Evolutionary conservation across 345 rosid genomes (phyloP), one percentile per base, ranked within the genome.

Genomic region (Euphorbia peplus): DNA sequence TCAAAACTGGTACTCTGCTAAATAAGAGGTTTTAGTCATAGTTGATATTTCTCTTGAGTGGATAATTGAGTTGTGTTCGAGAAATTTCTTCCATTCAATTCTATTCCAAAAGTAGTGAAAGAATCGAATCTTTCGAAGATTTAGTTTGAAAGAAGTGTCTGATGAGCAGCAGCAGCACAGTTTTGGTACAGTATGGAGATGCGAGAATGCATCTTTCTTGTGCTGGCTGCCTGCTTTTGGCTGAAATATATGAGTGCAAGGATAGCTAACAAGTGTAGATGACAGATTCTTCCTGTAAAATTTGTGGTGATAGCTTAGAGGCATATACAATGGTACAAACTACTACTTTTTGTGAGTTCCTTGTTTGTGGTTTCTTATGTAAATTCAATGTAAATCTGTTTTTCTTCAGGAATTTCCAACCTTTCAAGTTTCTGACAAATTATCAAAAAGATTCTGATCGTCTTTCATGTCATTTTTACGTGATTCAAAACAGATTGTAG

Each of bases 1-100:
- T 32, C 85, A 80, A 70, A 89, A 86, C 75, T 91, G 97, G 99
- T 93, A 93, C 68, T 78, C 91, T 52, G 96, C 93, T 24, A 93
- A 93, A 72, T 93, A 90, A 81, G 57, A 57, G 60, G n/a, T 74
- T 58, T 47, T 16, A 70, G 66, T 63, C 47, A 11, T 9, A 0
- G 6, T 32, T 32, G 47, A 22, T 16, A 9, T 51, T 61, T 55
- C 24, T 59, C 26, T 22, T 55, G 19, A 71, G 29, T 57, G 19
- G 66, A 24, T 37, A 11, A 58, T 46, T 65, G 42, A 65, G 60
- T 48, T 37, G 8, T 48, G 29, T 64, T 54, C 18, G 7, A n/a
- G 62, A 8, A 22, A 4, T 3, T 0, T 21, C 54, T 14, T n/a
- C 6, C 26, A 2, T 26, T 41, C 6, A 41, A 2, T 26, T 41